Base-by-base conservation (phyloP, 148 eudicot species). In the Camellia sinensis region DNA sequence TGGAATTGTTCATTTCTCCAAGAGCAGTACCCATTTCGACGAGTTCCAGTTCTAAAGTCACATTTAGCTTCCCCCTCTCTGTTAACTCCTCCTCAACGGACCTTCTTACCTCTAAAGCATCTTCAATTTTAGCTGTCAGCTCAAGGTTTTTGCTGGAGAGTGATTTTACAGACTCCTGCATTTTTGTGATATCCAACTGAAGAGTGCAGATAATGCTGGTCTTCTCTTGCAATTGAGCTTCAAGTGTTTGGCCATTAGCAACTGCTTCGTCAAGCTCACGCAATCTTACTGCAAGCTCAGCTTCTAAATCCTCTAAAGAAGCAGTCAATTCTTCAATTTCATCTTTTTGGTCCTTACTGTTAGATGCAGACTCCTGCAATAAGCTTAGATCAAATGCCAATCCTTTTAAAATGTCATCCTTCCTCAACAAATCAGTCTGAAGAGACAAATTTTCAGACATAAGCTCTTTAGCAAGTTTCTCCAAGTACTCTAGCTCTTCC, bases 321-420 rank as follows among this genome's bases (percentile, higher is more conserved):
- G 86, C 87, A 37, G 52, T 45, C 64, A 96, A 68, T 79, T 84
- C 83, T 81, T 91, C 88, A 72, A 89, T 89, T 76, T 88, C 91
- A 79, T 86, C 94, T 82, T 90, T 90, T 61, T 89, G 91, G 77
- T 89, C 97, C 83, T 84, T 87, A 59, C 78, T 80, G 78, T 71
- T 86, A 50, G 94, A 90, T 63, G 90, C 86, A 74, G 92, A 87
- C 81, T 96, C 99, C 80, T 92, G 99, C 85, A 96, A 85, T 79
- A 94, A 84, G 19, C 91, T 91, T 52, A 96, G 79, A 82, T 96
- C 99, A 86, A 91, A 94, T 73, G 83, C 78, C 57, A 93, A 77
- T 52, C 98, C 99, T 61, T 87, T 87, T 45, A 91, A 80, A 79
- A 91, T 84, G 41, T 91, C 93, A 80, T 96, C 98, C 80, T 96